Conservation (phyloP, 306 rosid genomes). For the Cucurbita ficifolia region DNA sequence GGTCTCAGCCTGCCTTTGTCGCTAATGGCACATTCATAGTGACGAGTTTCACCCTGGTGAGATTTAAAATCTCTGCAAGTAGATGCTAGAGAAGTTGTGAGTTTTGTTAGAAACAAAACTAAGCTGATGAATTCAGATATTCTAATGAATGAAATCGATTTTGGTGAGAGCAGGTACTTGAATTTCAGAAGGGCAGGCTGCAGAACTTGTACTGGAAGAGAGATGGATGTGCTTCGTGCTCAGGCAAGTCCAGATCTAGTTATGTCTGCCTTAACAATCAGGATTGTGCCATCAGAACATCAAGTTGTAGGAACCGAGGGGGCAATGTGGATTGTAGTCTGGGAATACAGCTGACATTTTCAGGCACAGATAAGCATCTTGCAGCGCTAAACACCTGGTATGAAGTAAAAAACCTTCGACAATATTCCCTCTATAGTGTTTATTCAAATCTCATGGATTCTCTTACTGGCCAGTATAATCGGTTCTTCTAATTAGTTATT, state of each 20-base stretch:
- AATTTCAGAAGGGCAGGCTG: conserved; percentile 62
- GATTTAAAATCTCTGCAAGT: neutral
- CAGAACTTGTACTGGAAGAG: conserved; percentile 58
- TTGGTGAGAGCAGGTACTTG: conserved; percentile 43
- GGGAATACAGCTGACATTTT: conserved; percentile 51
- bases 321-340: conserved; percentile 59
- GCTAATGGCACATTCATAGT: conserved; percentile 41
- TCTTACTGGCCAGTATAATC: conserved; percentile 45
- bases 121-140: neutral
- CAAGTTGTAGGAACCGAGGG: conserved; percentile 42
- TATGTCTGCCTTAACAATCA: conserved; percentile 55
- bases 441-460: conserved; percentile 52
- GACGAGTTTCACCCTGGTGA: conserved; percentile 61
- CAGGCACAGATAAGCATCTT: conserved; percentile 64
- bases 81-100: neutral
- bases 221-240: conserved; percentile 53
- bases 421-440: conserved; percentile 53
- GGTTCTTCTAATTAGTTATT: conserved; percentile 21
- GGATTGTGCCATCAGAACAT: conserved; percentile 48
- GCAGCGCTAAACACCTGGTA: conserved; percentile 56
- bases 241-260: conserved; percentile 24
- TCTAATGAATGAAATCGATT: neutral
- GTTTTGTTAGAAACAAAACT: neutral
- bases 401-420: conserved; percentile 52
- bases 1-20: conserved; percentile 48